Percentiles rank a stretch among this genome's conserved stretches.
phyloP scores from a whole-genome alignment of 192 early-diverging fungal genomes.

The Geranomyces variabilis region DNA sequence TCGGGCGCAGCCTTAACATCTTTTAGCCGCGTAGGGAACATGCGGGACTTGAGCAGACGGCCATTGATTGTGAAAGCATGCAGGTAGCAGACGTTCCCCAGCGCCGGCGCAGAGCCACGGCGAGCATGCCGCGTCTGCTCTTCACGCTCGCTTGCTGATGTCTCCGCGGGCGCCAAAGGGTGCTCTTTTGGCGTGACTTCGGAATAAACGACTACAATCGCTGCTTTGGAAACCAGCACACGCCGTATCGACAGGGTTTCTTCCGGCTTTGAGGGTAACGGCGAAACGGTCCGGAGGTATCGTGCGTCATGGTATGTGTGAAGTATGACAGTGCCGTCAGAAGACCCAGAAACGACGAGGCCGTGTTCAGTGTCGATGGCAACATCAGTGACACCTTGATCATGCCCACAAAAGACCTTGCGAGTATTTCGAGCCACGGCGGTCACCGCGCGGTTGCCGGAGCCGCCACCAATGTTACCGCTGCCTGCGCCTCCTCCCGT shows the following conservation, averaged over 20 bases:
- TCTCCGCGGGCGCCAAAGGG: neutral
- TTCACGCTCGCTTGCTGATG: neutral
- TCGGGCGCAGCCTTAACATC: slow-evolving; percentile 22
- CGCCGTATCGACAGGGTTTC: slow-evolving; percentile 25
- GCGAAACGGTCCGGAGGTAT: slow-evolving; percentile 44
- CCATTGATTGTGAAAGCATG: slow-evolving; percentile 48
- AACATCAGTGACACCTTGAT: slow-evolving; percentile 46
- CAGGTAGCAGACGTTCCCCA: slow-evolving; percentile 20
- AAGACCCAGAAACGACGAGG: slow-evolving; percentile 51
- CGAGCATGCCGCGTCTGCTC: slow-evolving; percentile 1
- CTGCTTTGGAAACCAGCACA: slow-evolving; percentile 27
- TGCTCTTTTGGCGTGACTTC: slow-evolving; percentile 22
- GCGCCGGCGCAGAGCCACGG: slow-evolving; percentile 12
- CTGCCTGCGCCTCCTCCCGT: neutral
- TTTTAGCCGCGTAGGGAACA: slow-evolving; percentile 28
- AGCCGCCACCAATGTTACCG: neutral
- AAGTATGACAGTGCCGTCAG: slow-evolving; percentile 52
- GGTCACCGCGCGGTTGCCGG: neutral
- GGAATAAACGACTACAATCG: slow-evolving; percentile 33
- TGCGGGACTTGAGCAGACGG: slow-evolving; percentile 14
- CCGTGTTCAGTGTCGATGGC: slow-evolving; percentile 44
- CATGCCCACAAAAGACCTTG: slow-evolving; percentile 51
- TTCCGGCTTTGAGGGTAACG: slow-evolving; percentile 10
- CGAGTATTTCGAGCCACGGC: neutral
- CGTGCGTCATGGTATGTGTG: slow-evolving; percentile 41